Evolutionary conservation across 768 basidiomycete species (phyloP), one percentile per base, ranked within the genome.

Genomic region (Suillus americanus): DNA sequence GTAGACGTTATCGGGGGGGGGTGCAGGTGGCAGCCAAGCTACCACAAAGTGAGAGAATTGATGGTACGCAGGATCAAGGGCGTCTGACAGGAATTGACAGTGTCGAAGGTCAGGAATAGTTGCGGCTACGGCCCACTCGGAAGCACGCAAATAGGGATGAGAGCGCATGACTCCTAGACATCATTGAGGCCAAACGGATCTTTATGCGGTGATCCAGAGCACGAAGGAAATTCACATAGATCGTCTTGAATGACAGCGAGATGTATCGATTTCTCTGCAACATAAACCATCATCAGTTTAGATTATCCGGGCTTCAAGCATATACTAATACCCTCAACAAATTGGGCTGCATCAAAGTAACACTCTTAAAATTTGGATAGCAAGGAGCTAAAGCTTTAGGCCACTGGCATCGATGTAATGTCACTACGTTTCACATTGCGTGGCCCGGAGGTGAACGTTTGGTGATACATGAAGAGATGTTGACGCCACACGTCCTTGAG

Each of bases 271-370:
- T 30, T 33, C 12, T 14, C 37, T 56, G n/a, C 7, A 25, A 38
- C 23, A 23, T 5, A 53, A 20, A 45, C 3, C 14, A 63, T 72
- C 33, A 69, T 78, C 2, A 18, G 63, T 0, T 64, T 80, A 30
- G 45, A 71, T 20, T 63, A n/a, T n/a, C 20, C 43, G 43, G 43
- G 20, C 45, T 9, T 43, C 43, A 1, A 43, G 41, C 18, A 13
- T 40, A 16, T 5, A 40, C 6, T 40, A n/a, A n/a, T n/a, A 75
- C 56, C 61, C 70, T 18, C 76, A 72, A 80, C 14, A 71, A 72
- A 23, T 46, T 13, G 30, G 13, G 23, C 4, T 28, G 43, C 23
- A 61, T 41, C 30, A 61, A 48, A 43, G 25, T 20, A 20, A 53
- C 8, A 18, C 30, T n/a, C 18, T 51, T 2, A 61, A 4, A 25